Base-by-base conservation (phyloP, 108 stramenopile genomes). In the Seminavis robusta region DNA sequence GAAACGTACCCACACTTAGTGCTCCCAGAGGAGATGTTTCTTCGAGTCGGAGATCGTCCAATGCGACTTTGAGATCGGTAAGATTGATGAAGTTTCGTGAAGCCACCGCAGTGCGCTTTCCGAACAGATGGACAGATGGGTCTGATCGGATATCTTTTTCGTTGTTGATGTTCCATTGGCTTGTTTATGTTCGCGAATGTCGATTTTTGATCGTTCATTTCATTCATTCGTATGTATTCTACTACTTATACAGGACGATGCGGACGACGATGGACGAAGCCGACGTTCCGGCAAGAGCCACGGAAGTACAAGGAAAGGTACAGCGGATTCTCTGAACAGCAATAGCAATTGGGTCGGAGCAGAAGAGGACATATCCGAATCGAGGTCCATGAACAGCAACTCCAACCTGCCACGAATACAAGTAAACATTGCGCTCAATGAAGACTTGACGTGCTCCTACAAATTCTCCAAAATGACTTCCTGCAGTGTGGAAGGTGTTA, bases 391-490 rank as follows among this genome's bases (percentile, higher is more conserved):
- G 33, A 21, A 32, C 54, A 55, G 21, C n/a, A 43, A 24, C 53
- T 17, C 45, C 38, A 59, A 31, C 31, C 44, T 30, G 28, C 28
- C 13, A 26, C 33, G 64, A 7, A 32, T 74, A 21, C 65, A 62
- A 27, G 79, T 80, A 3, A 80, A 74, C 39, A 57, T 80, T 17
- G 91, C 91, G 1, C 59, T 93, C 47, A 93, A 87, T 58, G 91
- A 93, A 71, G 91, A 93, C 67, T 47, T 93, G 25, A 83, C 85
- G 19, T 93, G 91, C 60, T 84, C 82, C 33, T 93, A 93, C 58
- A 84, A 83, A 32, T 33, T 71, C 20, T 87, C 85, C 2, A 87
- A 87, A 52, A 60, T 93, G 47, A 80, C 83, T 1, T 69, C 80
- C 1, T 82, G 83, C 28, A 66, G 72, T 1, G 84, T 93, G 27